phyloP scores from a whole-genome alignment of 116 monocot species.

The Zostera marina region DNA sequence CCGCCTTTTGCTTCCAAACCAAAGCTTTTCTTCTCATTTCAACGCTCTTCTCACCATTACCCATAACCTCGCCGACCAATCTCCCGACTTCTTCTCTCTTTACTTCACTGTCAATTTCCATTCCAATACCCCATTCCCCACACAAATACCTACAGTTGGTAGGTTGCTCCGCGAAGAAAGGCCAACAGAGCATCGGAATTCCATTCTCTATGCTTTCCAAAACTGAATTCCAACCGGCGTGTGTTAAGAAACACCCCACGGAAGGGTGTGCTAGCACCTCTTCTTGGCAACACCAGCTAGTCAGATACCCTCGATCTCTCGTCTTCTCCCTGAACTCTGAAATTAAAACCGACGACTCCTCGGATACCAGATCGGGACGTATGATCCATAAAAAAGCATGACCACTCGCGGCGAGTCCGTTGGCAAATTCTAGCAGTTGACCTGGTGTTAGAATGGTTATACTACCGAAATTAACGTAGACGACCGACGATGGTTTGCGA shows the following conservation, averaged over 20 bases:
- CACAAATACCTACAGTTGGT: constrained; percentile 31
- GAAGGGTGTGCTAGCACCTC: constrained; percentile 21
- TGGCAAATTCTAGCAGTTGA: constrained; percentile 30
- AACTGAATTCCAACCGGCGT: constrained; percentile 61
- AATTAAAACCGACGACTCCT: constrained; percentile 4
- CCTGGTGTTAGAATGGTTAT: constrained; percentile 12
- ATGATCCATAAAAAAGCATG: constrained; percentile 30
- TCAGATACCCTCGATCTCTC: constrained; percentile 10
- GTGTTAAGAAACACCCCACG: constrained; percentile 34
- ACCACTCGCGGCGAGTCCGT: constrained; percentile 21
- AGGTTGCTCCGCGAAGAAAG: constrained; percentile 38
- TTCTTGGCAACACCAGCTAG: constrained; percentile 31
- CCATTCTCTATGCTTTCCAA: constrained; percentile 29
- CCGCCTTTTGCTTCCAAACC: constrained; percentile 10
- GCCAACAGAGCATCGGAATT: constrained; percentile 38
- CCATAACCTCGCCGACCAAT: constrained; percentile 36
- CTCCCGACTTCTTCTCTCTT: constrained; percentile 20
- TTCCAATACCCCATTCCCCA: constrained; percentile 25
- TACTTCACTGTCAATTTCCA: constrained; percentile 27
- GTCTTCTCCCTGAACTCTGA: constrained; percentile 14
- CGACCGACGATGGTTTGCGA: constrained; percentile 13
- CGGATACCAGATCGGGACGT: constrained; percentile 20
- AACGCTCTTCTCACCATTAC: constrained; percentile 7
- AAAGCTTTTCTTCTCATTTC: constrained; percentile 4
- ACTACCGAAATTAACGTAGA: constrained; percentile 47